phyloP scores from a whole-genome alignment of 2,329 filamentous ascomycete species.

The Xylariaceae sp. region DNA sequence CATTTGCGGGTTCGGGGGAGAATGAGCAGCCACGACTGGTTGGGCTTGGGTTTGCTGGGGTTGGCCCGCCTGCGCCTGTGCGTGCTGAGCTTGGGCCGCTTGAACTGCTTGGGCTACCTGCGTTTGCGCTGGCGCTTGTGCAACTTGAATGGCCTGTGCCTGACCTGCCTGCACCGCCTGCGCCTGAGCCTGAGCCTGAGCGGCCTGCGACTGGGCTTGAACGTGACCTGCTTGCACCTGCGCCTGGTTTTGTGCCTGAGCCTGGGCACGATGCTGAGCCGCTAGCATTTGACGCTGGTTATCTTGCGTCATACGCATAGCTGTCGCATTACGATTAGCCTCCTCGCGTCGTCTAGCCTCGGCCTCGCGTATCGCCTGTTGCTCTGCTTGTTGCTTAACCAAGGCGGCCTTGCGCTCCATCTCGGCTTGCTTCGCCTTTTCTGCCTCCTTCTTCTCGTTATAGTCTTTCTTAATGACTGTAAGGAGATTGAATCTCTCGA shows the following conservation, averaged over 20 bases:
- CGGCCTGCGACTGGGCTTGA: slow-evolving; percentile 10
- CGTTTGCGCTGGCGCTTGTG: not conserved
- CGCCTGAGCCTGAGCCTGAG: slow-evolving; percentile 8
- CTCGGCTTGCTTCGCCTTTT: slow-evolving; percentile 63
- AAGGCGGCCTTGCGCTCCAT: slow-evolving; percentile 49
- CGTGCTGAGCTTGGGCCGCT: not conserved
- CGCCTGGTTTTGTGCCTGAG: slow-evolving; percentile 2
- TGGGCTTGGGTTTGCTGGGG: not conserved
- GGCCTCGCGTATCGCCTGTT: slow-evolving; percentile 34
- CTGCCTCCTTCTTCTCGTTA: slow-evolving; percentile 69
- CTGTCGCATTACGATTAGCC: slow-evolving; percentile 13
- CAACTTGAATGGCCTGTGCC: slow-evolving; percentile 22
- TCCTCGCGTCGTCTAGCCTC: slow-evolving; percentile 23
- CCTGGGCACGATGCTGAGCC: slow-evolving; percentile 13
- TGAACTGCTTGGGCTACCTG: not conserved
- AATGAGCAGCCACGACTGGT: slow-evolving; percentile 29
- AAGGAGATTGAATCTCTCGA: slow-evolving; percentile 87
- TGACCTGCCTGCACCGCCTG: slow-evolving; percentile 9
- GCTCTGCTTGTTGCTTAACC: slow-evolving; percentile 41
- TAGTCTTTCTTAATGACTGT: slow-evolving; percentile 76
- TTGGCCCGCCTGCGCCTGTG: too few relatives aligned
- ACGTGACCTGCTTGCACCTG: slow-evolving; percentile 6
- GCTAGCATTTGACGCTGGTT: slow-evolving; percentile 13
- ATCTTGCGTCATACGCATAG: slow-evolving; percentile 11
- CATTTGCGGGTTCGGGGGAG: slow-evolving; percentile 28